Base-by-base conservation (phyloP, 129 eudicot genomes). In the Pulicaria dysenterica region DNA sequence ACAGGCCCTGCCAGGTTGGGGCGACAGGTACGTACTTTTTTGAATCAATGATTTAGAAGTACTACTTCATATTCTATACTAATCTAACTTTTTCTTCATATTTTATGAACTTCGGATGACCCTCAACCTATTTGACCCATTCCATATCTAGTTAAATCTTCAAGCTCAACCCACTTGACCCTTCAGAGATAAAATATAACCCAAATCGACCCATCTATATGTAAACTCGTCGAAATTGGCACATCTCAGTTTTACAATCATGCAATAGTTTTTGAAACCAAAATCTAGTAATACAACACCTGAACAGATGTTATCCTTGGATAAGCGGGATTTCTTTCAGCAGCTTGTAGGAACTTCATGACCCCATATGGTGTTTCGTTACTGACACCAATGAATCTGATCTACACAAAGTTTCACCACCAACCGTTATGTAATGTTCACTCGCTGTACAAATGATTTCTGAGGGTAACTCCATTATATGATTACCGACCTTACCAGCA, bases 291-390 rank as follows among this genome's bases (percentile, higher is more conserved):
- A 64, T 49, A 62, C 40, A 73, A 47, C 64, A 90, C 98, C 98
- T 90, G 98, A 76, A 94, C 81, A 77, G 98, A 87, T 17, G 79
- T 67, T 80, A 94, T 90, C 73, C 85, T 87, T 19, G 91, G 90
- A 79, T 72, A 66, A 46, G 74, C 10, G 6, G 82, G 59, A 50
- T 63, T 74, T 6, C 72, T 59, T 59, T 84, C 82, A 36, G 92
- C 87, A 80, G 83, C 86, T 14, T 94, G 91, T 67, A 84, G 75
- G 76, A 94, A 94, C 80, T 94, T 94, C 98, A 94, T 85, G 67
- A 94, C 75, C 53, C 98, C 98, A 84, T 94, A 94, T 19, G 98
- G 96, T 58, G 98, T 90, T 74, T 94, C 98, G 56, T 94, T 94
- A 76, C 98, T 90, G 24, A 94, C 89, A 44, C 98, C 98, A 55